These are phyloP conservation scores for Fusarium xyrophilum DNA, from an alignment of 2,329 filamentous ascomycete species.

Conservation along the genomic window DNA sequence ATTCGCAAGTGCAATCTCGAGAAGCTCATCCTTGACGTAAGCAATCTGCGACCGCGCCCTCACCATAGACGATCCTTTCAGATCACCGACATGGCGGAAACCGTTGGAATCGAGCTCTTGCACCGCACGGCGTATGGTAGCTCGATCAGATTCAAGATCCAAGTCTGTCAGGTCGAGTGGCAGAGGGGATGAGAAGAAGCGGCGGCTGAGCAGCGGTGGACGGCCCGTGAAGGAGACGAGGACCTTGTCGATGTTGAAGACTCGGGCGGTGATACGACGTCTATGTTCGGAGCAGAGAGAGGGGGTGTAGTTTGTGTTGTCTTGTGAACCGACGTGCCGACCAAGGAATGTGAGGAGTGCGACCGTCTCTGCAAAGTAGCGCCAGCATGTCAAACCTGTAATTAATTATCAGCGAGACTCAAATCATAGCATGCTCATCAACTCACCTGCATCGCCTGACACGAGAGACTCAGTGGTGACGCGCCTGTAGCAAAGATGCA, in stretches of 20 bases:
- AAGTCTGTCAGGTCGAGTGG: constrained; percentile 62
- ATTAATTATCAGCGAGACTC: background rate
- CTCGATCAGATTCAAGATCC: constrained; percentile 53
- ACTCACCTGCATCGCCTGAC: constrained; percentile 51
- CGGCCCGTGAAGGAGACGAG: constrained; percentile 60
- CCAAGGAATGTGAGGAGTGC: constrained; percentile 49
- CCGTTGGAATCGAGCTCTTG: constrained; percentile 55
- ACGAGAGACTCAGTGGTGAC: constrained; percentile 48
- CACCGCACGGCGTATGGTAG: constrained; percentile 30
- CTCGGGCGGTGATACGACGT: constrained; percentile 44
- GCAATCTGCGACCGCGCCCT: constrained; percentile 57
- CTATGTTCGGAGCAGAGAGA: constrained; percentile 47
- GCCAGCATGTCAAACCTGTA: constrained; percentile 49
- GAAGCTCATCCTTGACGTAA: constrained; percentile 62
- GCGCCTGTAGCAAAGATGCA: constrained; percentile 48
- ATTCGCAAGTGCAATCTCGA: constrained; percentile 61
- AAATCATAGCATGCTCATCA: rapidly evolving
- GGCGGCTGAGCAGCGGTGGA: constrained; percentile 59
- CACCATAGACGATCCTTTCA: constrained; percentile 54
- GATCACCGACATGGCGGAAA: constrained; percentile 56
- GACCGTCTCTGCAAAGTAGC: constrained; percentile 48
- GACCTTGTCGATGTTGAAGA: constrained; percentile 58
- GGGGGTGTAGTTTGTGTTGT: constrained; percentile 40
- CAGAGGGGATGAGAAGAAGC: constrained; percentile 60
- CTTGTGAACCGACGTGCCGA: constrained; percentile 41